Conservation (phyloP, 352 stramenopile genomes). For the Globisporangium recalcitrans region DNA sequence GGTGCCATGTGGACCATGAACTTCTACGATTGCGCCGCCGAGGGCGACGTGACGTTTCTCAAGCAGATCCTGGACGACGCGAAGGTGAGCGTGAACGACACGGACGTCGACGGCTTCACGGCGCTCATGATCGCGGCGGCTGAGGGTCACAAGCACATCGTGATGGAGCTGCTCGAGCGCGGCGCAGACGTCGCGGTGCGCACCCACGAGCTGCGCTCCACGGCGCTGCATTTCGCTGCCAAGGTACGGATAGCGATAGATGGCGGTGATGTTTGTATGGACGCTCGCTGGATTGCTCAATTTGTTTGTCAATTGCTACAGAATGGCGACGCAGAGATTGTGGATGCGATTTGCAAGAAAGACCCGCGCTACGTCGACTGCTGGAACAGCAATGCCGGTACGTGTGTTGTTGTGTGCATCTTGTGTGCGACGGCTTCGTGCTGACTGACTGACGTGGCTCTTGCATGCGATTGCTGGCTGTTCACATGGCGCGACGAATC, state of each 20-base stretch:
- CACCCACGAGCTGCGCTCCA: conserved; percentile 72
- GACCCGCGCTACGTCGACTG: conserved; percentile 49
- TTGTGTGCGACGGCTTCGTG: not conserved
- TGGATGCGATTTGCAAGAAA: conserved; percentile 65
- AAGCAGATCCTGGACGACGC: conserved; percentile 56
- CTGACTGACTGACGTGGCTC: not conserved
- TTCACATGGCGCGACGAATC: not conserved
- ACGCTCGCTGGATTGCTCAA: not conserved
- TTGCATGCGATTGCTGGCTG: not conserved
- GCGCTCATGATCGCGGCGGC: conserved; percentile 79
- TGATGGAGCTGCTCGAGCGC: conserved; percentile 45
- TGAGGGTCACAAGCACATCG: conserved; percentile 58
- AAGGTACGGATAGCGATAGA: conserved; percentile 34
- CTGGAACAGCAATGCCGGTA: conserved; percentile 64
- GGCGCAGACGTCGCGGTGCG: conserved; percentile 56
- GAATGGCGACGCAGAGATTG: conserved; percentile 60
- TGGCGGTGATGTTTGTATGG: not conserved
- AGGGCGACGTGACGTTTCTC: conserved; percentile 60
- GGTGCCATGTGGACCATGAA: conserved; percentile 56
- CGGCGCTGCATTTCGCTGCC: conserved; percentile 72
- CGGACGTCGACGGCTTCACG: conserved; percentile 83
- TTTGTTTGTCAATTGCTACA: conserved; percentile 14
- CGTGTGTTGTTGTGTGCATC: not conserved
- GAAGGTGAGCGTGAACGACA: conserved; percentile 54
- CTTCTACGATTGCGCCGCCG: conserved; percentile 66